phyloP scores from a whole-genome alignment of 768 basidiomycete species.

The Leccinum olivaceopallidum region DNA sequence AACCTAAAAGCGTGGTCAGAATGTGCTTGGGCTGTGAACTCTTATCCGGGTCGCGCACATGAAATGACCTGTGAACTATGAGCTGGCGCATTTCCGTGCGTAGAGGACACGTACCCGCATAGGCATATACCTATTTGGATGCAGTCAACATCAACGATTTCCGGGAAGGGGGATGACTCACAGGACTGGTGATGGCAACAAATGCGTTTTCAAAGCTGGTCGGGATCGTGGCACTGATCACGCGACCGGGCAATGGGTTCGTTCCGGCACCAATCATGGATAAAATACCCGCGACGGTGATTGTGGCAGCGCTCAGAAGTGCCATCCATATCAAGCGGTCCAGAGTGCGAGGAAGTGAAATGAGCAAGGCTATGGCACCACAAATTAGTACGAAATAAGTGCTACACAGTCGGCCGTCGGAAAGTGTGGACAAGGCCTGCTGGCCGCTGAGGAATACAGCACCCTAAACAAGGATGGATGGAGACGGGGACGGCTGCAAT shows the following conservation, averaged over 20 bases:
- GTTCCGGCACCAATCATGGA: slow-evolving; percentile 52
- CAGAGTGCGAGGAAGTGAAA: slow-evolving; percentile 10
- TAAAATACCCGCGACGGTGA: slow-evolving; percentile 46
- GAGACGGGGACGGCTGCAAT: neutral
- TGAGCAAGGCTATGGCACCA: slow-evolving; percentile 23
- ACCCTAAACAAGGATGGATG: neutral
- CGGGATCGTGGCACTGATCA: slow-evolving; percentile 34
- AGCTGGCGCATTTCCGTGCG: neutral
- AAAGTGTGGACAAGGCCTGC: slow-evolving; percentile 49
- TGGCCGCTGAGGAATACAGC: slow-evolving; percentile 46
- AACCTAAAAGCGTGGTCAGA: slow-evolving; percentile 39
- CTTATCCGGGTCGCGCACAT: slow-evolving; percentile 36
- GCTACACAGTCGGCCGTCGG: slow-evolving; percentile 48
- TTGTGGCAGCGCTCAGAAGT: slow-evolving; percentile 42
- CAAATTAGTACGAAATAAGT: slow-evolving; percentile 49
- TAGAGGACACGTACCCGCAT: slow-evolving; percentile 11
- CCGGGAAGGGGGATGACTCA: neutral
- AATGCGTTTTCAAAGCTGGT: slow-evolving; percentile 41
- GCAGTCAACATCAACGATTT: neutral
- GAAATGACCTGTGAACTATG: slow-evolving; percentile 44
- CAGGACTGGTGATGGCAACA: slow-evolving; percentile 5
- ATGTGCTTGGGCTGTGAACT: neutral
- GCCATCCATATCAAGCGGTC: slow-evolving; percentile 45
- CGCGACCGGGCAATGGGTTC: slow-evolving; percentile 41
- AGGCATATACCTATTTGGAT: slow-evolving; percentile 2